Base-by-base conservation (phyloP, 1,284 basidiomycete genomes). In the Rhodotorula sp. region DNA sequence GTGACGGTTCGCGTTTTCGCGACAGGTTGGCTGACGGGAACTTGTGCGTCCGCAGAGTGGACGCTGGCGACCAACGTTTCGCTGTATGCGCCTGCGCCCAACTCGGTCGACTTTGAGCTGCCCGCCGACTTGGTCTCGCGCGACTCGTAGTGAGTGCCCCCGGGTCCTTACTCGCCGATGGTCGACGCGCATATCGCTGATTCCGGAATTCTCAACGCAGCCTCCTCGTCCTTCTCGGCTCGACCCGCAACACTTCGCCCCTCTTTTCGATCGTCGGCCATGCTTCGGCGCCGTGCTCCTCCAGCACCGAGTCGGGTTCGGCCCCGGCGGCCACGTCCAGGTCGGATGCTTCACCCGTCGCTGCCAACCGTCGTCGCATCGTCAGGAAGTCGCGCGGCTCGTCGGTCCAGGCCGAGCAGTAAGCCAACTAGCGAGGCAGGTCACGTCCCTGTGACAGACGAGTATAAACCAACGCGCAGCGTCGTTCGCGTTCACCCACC, bases 181-280 rank as follows among this genome's bases (percentile, higher is more conserved):
- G n/a, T 42, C 26, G 26, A 18, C n/a, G 10, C 14, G 37, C 29
- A 20, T 60, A 12, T n/a, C 20, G 30, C 30, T 56, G 37, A 42
- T 42, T 42, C 37, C 10, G 37, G 10, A 42, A 42, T 42, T 10
- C 37, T 17, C 1, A 8, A 1, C 6, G 14, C 66, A 67, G 66
- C 64, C 24, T 70, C 60, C 61, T 66, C n/a, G 64, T 70, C 22
- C 60, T 70, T 29, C 64, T 70, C 56, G 68, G 68, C 45, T 70
- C 68, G 29, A 60, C 68, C 14, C 22, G 24, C 64, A 56, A 66
- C 60, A 56, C 53, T 30, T 62, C 62, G 18, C 42, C 62, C 22
- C 46, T 30, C 60, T 42, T 61, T 48, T 61, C 60, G 22, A 29
- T 61, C 20, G 44, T 55, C 12, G 53, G 51, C 42, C 53, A 54